A percentile compares a stretch with the other conserved stretches of the same genome.
Conservation (phyloP, 805 yeast species). For the Ogataea degrootiae region DNA sequence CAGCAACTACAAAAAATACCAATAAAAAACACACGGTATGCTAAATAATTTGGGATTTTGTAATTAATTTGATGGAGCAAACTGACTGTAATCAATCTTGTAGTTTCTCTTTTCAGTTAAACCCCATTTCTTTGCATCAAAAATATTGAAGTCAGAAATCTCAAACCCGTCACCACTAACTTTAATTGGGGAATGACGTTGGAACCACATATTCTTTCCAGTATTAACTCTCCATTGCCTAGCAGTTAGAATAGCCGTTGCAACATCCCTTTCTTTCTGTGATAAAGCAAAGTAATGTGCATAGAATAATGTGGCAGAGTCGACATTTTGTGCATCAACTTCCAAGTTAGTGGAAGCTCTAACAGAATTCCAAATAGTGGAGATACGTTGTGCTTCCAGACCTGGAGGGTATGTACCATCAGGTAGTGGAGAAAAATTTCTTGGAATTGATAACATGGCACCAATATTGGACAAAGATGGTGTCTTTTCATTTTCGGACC, state of each 20-base stretch:
- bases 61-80: constrained; percentile 4
- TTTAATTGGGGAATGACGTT: constrained; percentile 35
- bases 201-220: constrained; percentile 29
- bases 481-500: constrained; percentile 11
- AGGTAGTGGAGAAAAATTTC: constrained; percentile 24
- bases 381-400: constrained; percentile 29
- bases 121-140: constrained; percentile 41
- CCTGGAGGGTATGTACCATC: constrained; percentile 28
- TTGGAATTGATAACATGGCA: constrained; percentile 21
- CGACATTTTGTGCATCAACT: constrained; percentile 25
- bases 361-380: constrained; percentile 29
- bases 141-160: constrained; percentile 39
- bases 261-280: constrained; percentile 35
- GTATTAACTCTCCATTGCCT: constrained; percentile 35
- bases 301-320: constrained; percentile 36
- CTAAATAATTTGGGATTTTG: background rate
- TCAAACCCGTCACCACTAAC: constrained; percentile 36
- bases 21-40: background rate
- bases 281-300: constrained; percentile 41
- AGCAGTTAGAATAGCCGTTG: constrained; percentile 28
- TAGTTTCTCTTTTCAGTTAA: constrained; percentile 37
- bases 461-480: constrained; percentile 21
- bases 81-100: constrained; percentile 33
- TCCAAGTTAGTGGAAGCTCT: constrained; percentile 20
- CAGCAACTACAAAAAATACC: background rate